Conservation (phyloP, 768 basidiomycete species). For the Plicaturopsis crispa region DNA sequence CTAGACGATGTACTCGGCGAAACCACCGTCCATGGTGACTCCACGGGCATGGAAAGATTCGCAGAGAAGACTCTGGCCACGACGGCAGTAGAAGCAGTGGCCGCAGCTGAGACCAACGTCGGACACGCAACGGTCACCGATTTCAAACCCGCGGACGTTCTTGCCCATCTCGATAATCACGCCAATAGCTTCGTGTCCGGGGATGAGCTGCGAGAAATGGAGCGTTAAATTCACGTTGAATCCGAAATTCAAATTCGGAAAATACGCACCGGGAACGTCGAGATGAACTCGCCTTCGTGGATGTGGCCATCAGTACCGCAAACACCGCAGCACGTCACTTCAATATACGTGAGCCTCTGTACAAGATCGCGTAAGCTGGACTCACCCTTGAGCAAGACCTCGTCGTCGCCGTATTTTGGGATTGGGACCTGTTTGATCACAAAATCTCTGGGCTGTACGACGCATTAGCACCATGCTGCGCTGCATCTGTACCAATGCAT, state of each 20-base stretch:
- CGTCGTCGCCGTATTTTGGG: conserved; percentile 57
- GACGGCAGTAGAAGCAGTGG: conserved; percentile 80
- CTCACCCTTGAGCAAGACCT: conserved; percentile 68
- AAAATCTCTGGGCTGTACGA: conserved; percentile 53
- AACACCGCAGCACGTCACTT: conserved; percentile 44
- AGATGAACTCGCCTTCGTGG: conserved; percentile 58
- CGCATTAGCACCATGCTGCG: neutral
- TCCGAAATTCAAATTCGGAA: neutral
- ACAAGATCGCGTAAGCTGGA: conserved; percentile 1
- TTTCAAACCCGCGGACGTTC: conserved; percentile 67
- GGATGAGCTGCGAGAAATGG: conserved; percentile 42
- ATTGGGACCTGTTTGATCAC: conserved; percentile 62
- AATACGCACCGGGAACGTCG: conserved; percentile 43
- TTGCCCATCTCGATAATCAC: conserved; percentile 66
- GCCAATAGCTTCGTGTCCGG: conserved; percentile 74
- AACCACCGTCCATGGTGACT: conserved; percentile 77
- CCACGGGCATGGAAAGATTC: conserved; percentile 80
- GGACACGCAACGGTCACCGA: conserved; percentile 80
- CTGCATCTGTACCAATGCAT: conserved; percentile 13
- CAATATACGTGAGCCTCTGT: conserved; percentile 1
- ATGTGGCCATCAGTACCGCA: conserved; percentile 61
- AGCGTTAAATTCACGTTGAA: neutral
- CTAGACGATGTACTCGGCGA: conserved; percentile 86
- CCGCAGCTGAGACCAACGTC: conserved; percentile 82
- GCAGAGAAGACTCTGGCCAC: conserved; percentile 76